Evolutionary conservation across 441 rosid genomes (phyloP).

Genomic region (Macaranga tanarius): DNA sequence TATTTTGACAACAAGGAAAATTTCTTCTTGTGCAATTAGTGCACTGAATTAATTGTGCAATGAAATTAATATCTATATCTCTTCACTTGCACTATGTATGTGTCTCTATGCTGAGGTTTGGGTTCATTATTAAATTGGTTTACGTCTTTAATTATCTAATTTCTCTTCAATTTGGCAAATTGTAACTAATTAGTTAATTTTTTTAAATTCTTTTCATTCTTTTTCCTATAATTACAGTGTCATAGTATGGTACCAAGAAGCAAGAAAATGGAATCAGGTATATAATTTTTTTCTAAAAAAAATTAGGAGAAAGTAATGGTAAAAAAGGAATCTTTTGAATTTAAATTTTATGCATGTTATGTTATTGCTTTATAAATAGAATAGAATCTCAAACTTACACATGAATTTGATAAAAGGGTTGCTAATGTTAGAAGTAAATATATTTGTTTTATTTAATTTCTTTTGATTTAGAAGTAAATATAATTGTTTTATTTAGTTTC

Average conservation of each 20-base stretch:
- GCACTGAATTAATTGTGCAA: too few relatives aligned
- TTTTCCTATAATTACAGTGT: conserved; percentile 40
- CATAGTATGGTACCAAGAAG: conserved; percentile 73
- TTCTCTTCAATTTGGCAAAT: too few relatives aligned
- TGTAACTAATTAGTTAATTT: background rate
- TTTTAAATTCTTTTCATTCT: background rate
- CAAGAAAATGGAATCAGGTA: conserved; percentile 81
- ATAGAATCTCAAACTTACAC: background rate
- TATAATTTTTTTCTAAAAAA: background rate
- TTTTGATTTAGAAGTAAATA: too few relatives aligned
- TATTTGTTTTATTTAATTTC: background rate
- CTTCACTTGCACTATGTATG: too few relatives aligned
- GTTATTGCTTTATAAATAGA: background rate
- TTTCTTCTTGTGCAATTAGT: too few relatives aligned
- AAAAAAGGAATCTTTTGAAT: background rate
- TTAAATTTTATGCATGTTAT: background rate
- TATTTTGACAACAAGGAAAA: too few relatives aligned
- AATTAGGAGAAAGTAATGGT: too few relatives aligned
- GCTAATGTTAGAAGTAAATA: background rate
- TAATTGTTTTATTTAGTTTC: too few relatives aligned
- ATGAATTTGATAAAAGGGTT: background rate
- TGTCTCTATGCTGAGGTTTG: too few relatives aligned
- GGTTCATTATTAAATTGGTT: conserved; percentile 63
- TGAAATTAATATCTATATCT: too few relatives aligned
- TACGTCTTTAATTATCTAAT: background rate